Conservation (phyloP, 2,329 filamentous ascomycete species). For the Gaeumannomyces sp. region DNA sequence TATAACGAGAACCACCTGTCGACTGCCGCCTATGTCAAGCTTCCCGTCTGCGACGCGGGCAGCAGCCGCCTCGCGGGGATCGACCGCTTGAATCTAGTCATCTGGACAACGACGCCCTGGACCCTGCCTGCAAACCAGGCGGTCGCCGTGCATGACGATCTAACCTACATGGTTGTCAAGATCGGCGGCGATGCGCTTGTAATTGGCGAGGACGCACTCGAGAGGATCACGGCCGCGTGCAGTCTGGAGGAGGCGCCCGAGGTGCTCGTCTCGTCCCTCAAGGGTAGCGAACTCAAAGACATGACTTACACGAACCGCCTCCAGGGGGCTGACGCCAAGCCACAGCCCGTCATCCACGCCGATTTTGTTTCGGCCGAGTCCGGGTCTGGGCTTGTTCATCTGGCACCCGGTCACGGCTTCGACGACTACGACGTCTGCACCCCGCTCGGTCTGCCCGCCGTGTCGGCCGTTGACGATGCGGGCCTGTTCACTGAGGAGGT, state of each 20-base stretch:
- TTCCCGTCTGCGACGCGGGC: constrained; percentile 52
- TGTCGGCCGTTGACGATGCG: constrained; percentile 76
- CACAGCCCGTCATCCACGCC: constrained; percentile 71
- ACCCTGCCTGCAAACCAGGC: constrained; percentile 89
- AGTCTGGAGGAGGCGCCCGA: constrained; percentile 30
- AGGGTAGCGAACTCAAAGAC: constrained; percentile 59
- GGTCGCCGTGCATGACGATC: constrained; percentile 70
- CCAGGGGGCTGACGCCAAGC: constrained; percentile 46
- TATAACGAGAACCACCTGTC: constrained; percentile 72
- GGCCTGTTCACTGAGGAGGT: constrained; percentile 70
- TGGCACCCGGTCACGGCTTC: constrained; percentile 91
- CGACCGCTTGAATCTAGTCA: constrained; percentile 65
- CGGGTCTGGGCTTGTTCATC: constrained; percentile 92
- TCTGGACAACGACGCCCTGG: constrained; percentile 99
- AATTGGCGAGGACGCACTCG: constrained; percentile 64
- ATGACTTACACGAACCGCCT: constrained; percentile 67
- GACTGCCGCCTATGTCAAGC: constrained; percentile 71
- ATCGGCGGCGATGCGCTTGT: constrained; percentile 55
- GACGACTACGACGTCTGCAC: constrained; percentile 87
- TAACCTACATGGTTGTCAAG: constrained; percentile 66
- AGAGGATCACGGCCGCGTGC: constrained; percentile 41
- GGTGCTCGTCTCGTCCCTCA: constrained; percentile 49
- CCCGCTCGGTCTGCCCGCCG: constrained; percentile 62
- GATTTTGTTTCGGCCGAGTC: constrained; percentile 85
- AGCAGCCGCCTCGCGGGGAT: constrained; percentile 30